Percentiles rank a stretch among this genome's conserved stretches.
phyloP scores from a whole-genome alignment of 805 yeast genomes.

The Candida palmyrensis region DNA sequence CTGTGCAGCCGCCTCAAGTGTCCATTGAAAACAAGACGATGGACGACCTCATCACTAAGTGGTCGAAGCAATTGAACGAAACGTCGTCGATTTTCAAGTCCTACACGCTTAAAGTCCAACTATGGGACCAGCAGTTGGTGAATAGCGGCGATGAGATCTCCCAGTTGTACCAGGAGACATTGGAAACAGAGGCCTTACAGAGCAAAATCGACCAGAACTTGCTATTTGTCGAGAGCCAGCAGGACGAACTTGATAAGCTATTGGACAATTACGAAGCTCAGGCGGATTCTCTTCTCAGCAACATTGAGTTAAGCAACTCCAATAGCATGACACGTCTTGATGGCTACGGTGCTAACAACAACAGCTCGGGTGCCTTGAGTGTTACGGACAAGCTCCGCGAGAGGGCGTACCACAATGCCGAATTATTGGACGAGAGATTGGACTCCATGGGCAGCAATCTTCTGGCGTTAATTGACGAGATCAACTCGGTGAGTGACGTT shows the following conservation, averaged over 20 bases:
- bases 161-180: constrained; percentile 68
- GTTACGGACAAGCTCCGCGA: constrained; percentile 83
- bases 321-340: constrained; percentile 12
- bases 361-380: constrained; percentile 30
- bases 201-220: constrained; percentile 82
- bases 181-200: constrained; percentile 82
- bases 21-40: constrained; percentile 85
- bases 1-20: constrained; percentile 61
- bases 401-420: constrained; percentile 84
- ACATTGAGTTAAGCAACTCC: constrained; percentile 26
- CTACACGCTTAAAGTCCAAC: constrained; percentile 68
- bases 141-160: constrained; percentile 82
- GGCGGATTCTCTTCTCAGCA: constrained; percentile 46
- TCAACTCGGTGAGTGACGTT: constrained; percentile 76
- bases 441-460: constrained; percentile 74
- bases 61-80: constrained; percentile 82
- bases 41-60: constrained; percentile 86
- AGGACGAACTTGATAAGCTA: constrained; percentile 80
- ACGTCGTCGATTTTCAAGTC: constrained; percentile 69
- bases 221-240: constrained; percentile 83
- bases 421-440: constrained; percentile 73
- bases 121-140: constrained; percentile 83
- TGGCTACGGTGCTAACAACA: constrained; percentile 17
- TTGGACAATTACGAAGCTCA: constrained; percentile 79
- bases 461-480: constrained; percentile 70